Conservation (phyloP, 768 basidiomycete species). For the Naematelia aurantialba region DNA sequence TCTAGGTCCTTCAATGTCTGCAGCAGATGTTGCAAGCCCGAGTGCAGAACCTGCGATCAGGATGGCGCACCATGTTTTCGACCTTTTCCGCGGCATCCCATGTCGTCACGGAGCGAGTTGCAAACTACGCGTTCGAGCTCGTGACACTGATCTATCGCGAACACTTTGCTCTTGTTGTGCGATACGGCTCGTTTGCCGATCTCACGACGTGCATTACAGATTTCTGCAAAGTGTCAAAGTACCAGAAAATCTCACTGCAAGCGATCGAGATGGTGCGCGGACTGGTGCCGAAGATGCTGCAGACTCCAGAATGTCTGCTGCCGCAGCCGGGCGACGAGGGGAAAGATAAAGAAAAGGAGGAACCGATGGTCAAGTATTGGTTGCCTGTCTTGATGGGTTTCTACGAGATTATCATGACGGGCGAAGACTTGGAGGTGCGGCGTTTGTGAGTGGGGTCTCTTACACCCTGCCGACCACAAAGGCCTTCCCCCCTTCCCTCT, state of each 20-base stretch:
- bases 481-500: background rate
- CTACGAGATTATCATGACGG: conserved; percentile 99
- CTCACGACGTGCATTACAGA: conserved; percentile 95
- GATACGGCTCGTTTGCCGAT: conserved; percentile 91
- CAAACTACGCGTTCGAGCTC: conserved; percentile 90
- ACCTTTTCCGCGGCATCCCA: conserved; percentile 96
- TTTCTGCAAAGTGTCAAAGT: conserved; percentile 99
- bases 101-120: conserved; percentile 88
- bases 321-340: conserved; percentile 20
- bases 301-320: conserved; percentile 64
- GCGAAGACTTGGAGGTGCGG: conserved; percentile 95
- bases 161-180: conserved; percentile 85
- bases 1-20: conserved; percentile 87
- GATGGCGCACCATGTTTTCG: conserved; percentile 99
- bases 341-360: conserved; percentile 49
- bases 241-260: conserved; percentile 93
- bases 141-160: conserved; percentile 86
- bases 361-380: conserved; percentile 94
- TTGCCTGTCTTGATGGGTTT: conserved; percentile 95
- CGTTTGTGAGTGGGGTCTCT: conserved; percentile 66
- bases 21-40: conserved; percentile 98
- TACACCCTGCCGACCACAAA: background rate
- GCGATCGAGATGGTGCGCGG: conserved; percentile 95
- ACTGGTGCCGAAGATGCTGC: conserved; percentile 85
- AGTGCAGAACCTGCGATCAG: conserved; percentile 90